Base-by-base conservation (phyloP, 1,284 basidiomycete genomes). In the Fistulina hepatica region DNA sequence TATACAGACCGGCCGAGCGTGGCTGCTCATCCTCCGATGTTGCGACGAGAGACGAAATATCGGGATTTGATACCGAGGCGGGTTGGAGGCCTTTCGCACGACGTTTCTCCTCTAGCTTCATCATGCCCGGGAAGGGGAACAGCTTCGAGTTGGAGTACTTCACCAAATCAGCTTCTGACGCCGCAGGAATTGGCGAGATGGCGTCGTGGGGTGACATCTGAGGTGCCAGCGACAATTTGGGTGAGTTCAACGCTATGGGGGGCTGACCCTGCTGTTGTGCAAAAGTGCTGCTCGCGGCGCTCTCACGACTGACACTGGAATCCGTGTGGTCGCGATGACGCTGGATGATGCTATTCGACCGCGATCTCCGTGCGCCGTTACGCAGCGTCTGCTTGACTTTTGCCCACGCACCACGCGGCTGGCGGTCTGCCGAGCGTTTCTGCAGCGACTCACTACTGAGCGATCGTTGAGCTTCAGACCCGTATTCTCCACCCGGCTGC, bases 41-140 rank as follows among this genome's bases (percentile, higher is more conserved):
- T 8, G 15, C 28, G 10, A 13, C 28, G 15, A 31, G 61, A 61
- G n/a, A 63, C 59, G 25, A 64, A 58, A 67, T 53, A 48, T 84
- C 80, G 12, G 77, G 77, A 13, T 71, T 73, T 5, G 80, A 81
- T 2, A 71, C 65, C 1, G 77, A 77, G 11, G 62, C 52, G 53
- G 58, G 34, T 55, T 56, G 63, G 31, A 73, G 54, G 3, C 65
- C 70, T 43, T 69, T 70, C 34, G 65, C 66, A 27, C 74, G 69
- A 33, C 75, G 69, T 50, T 81, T 73, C 51, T 82, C 79, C 54
- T 88, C 80, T 22, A 89, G 65, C 46, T 71, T 72, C 46, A 74
- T 69, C 50, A 91, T 80, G 21, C 83, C 86, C 5, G 89, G 88
- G 67, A 93, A 93, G 0, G 89, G 89, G 55, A 84, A 85, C 15